phyloP scores from a whole-genome alignment of 805 yeast genomes.

The Suhomyces sp. region DNA sequence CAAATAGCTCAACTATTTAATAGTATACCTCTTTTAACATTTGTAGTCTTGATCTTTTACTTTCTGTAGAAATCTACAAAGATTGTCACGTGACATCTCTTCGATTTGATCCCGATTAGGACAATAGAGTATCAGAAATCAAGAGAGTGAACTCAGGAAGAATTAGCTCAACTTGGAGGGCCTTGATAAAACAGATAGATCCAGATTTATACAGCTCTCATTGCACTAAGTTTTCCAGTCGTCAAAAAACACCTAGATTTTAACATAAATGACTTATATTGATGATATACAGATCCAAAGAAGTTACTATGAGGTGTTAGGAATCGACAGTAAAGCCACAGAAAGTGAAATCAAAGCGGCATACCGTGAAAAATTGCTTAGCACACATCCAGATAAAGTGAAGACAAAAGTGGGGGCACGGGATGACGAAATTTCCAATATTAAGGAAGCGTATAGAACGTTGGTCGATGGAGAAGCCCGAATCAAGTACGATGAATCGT shows the following conservation, averaged over 20 bases:
- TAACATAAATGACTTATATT: slow-evolving; percentile 7
- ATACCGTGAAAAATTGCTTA: slow-evolving; percentile 58
- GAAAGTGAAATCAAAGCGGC: slow-evolving; percentile 54
- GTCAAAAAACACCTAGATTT: too few relatives aligned
- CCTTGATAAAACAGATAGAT: not conserved
- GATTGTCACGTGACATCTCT: too few relatives aligned
- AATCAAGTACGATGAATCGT: slow-evolving; percentile 50
- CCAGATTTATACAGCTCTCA: too few relatives aligned
- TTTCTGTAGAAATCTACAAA: too few relatives aligned
- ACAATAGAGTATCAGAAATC: not conserved
- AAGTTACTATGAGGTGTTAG: slow-evolving; percentile 60
- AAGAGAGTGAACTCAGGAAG: not conserved
- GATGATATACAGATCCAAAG: slow-evolving; percentile 3
- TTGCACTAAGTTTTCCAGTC: too few relatives aligned
- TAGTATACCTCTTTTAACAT: too few relatives aligned
- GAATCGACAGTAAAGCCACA: slow-evolving; percentile 40
- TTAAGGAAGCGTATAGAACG: slow-evolving; percentile 65
- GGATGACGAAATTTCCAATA: slow-evolving; percentile 14
- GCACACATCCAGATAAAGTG: slow-evolving; percentile 77
- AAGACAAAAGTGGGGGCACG: slow-evolving; percentile 5
- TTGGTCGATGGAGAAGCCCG: slow-evolving; percentile 45
- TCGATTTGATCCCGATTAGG: too few relatives aligned
- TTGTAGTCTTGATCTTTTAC: too few relatives aligned
- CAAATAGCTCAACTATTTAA: too few relatives aligned
- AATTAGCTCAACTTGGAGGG: too few relatives aligned